These are phyloP conservation scores for Westerdykella sp. DNA, from an alignment of 2,329 filamentous ascomycete genomes.

Conservation along the genomic window DNA sequence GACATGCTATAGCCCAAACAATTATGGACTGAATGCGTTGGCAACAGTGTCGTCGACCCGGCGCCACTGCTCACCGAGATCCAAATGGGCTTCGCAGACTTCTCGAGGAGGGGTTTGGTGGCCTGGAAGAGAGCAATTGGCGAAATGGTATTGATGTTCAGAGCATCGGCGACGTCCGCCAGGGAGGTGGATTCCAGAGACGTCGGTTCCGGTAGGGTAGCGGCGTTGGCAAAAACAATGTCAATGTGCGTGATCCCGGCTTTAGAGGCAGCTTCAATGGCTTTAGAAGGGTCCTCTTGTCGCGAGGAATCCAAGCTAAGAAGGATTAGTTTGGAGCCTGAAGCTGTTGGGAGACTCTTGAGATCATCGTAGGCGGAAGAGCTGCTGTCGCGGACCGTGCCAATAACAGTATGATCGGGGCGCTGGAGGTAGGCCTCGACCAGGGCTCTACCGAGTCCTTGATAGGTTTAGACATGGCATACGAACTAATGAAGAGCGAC, in stretches of 20 bases:
- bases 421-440: slow-evolving; percentile 6
- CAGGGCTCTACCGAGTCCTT: slow-evolving; percentile 12
- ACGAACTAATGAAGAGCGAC: too few species aligned
- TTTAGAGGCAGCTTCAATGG: slow-evolving; percentile 17
- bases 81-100: slow-evolving; percentile 5
- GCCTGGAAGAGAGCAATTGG: slow-evolving; percentile 31
- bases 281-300: slow-evolving; percentile 2
- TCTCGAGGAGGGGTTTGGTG: slow-evolving; percentile 35
- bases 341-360: slow-evolving; percentile 5
- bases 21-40: not conserved
- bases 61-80: slow-evolving; percentile 3
- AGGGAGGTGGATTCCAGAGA: slow-evolving; percentile 30
- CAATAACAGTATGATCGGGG: slow-evolving; percentile 15
- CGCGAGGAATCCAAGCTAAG: slow-evolving; percentile 3
- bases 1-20: slow-evolving; percentile 1
- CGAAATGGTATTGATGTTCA: slow-evolving; percentile 39
- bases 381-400: slow-evolving; percentile 8
- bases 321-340: slow-evolving; percentile 6
- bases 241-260: slow-evolving; percentile 42
- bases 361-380: slow-evolving; percentile 1
- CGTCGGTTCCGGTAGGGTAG: slow-evolving; percentile 32
- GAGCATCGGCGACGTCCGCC: slow-evolving; percentile 34
- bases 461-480: not conserved
- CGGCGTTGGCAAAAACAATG: slow-evolving; percentile 49
- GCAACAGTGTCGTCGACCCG: slow-evolving; percentile 1